Percentiles rank a stretch among this genome's conserved stretches.
Evolutionary conservation across 805 yeast genomes (phyloP).

Genomic region (Pachysolen tannophilus): DNA sequence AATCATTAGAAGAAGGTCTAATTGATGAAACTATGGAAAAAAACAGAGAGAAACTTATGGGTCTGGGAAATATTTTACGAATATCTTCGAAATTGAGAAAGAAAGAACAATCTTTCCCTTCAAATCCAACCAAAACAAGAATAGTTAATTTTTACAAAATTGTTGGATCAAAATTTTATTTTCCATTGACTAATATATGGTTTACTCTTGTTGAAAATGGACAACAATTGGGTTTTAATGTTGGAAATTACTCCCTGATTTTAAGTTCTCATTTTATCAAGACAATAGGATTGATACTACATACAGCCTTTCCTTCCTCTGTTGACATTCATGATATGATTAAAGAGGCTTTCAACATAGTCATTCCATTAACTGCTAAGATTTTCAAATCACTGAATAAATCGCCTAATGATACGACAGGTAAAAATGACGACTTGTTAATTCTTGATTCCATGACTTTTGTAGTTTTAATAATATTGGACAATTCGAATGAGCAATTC

Average conservation of each 20-base stretch:
- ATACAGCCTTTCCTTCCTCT: slow-evolving; percentile 50
- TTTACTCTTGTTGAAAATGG: slow-evolving; percentile 26
- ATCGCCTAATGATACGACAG: slow-evolving; percentile 4
- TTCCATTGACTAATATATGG: slow-evolving; percentile 47
- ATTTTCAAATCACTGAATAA: slow-evolving; percentile 1
- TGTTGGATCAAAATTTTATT: slow-evolving; percentile 38
- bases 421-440: slow-evolving; percentile 7
- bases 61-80: slow-evolving; percentile 34
- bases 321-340: slow-evolving; percentile 48
- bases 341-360: slow-evolving; percentile 36
- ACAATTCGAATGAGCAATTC: slow-evolving; percentile 10
- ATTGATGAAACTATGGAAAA: slow-evolving; percentile 18
- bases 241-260: slow-evolving; percentile 48
- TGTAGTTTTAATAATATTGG: slow-evolving; percentile 9
- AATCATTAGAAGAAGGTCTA: not conserved
- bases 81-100: slow-evolving; percentile 28
- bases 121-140: slow-evolving; percentile 13
- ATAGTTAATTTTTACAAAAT: slow-evolving; percentile 32
- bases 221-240: slow-evolving; percentile 27
- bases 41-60: slow-evolving; percentile 22
- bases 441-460: slow-evolving; percentile 10
- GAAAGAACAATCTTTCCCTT: not conserved
- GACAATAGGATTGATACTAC: slow-evolving; percentile 48
- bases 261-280: slow-evolving; percentile 51
- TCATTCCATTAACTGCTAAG: slow-evolving; percentile 8